Base-by-base conservation (phyloP, 805 yeast genomes). In the Groenewaldozyma salmanticensis region DNA sequence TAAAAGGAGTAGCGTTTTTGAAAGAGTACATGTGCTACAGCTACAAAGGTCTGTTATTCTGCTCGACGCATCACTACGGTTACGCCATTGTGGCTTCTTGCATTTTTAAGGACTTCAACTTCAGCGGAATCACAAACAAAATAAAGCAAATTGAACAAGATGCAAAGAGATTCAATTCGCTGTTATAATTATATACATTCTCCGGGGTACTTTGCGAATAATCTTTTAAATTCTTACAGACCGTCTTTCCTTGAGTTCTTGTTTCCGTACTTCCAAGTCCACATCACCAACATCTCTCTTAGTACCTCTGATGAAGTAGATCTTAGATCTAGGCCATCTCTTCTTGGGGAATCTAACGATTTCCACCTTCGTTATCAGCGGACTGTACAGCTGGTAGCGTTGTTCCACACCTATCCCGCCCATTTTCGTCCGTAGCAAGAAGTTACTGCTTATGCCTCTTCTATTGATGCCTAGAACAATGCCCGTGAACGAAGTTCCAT, bases 351-450 rank as follows among this genome's bases (percentile, higher is more conserved):
- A 79, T 61, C 82, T 73, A 47, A 90, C 61, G 31, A 87, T 61
- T 62, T 88, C 96, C 40, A 90, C 70, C 60, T 80, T 75, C 47
- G 77, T 74, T 42, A 92, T 71, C 41, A 76, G 68, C 5, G 96
- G 96, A 47, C 81, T 81, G 67, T 71, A 90, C 20, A 90, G 63
- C 21, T 90, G 88, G 37, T 87, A 75, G 47, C 90, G 70, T 47
- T 80, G 65, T 56, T 90, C 97, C 38, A 85, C 90, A 42, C 94
- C 94, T n/a, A 84, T 64, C 52, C 81, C 82, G 47, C 79, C 71
- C 51, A 85, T 68, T 57, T 81, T 85, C 58, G 87, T 85, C 68
- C 98, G 79, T 48, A 90, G 61, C 42, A 85, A 65, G n/a, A 90
- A 63, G 45, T 82, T 80, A 15, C 94, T 74, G 35, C 83, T 86